These are phyloP conservation scores for Komagataella phaffii DNA, from an alignment of 805 yeast species.

Conservation along the genomic window DNA sequence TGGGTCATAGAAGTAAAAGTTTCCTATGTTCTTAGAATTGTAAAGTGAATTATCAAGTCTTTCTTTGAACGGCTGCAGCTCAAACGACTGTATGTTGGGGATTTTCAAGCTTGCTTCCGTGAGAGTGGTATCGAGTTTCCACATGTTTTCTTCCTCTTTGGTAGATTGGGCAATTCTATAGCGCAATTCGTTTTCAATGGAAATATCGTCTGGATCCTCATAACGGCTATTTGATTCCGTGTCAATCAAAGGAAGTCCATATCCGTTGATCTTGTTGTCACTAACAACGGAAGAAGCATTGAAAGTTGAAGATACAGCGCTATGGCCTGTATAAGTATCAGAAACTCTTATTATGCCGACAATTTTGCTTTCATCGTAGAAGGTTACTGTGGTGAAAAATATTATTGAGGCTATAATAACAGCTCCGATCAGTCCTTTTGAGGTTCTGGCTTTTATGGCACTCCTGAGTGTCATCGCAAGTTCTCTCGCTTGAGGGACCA, in stretches of 20 bases:
- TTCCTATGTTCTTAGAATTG: not conserved
- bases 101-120: not conserved
- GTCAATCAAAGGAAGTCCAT: not conserved
- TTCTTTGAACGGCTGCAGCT: not conserved
- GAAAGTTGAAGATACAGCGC: not conserved
- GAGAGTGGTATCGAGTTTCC: not conserved
- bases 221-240: not conserved
- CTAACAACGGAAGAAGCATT: not conserved
- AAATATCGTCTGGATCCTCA: not conserved
- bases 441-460: not conserved
- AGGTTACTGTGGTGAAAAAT: not conserved
- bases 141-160: not conserved
- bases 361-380: not conserved
- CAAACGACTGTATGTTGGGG: not conserved
- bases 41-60: not conserved
- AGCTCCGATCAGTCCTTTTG: not conserved
- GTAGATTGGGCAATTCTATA: not conserved
- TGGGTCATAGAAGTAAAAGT: constrained; percentile 29
- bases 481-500: not conserved
- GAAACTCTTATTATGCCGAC: not conserved
- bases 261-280: not conserved
- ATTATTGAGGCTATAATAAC: not conserved
- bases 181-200: not conserved
- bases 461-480: not conserved
- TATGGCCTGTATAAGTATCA: not conserved